These are phyloP conservation scores for Penicillium expansum DNA, from an alignment of 2,329 filamentous ascomycete species.

Conservation along the genomic window DNA sequence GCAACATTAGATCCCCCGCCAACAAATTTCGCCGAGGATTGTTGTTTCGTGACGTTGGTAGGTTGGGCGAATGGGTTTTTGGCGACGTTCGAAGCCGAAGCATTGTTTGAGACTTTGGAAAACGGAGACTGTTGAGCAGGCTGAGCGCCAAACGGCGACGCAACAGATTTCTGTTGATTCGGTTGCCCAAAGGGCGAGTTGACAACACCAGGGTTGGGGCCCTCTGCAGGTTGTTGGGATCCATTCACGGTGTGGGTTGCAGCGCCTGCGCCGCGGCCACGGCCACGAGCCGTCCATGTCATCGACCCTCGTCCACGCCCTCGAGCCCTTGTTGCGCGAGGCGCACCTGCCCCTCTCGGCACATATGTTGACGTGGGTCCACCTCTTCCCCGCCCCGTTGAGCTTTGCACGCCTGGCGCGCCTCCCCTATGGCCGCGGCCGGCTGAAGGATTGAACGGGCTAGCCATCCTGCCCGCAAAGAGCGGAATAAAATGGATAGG, in stretches of 20 bases:
- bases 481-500: constrained; percentile 22
- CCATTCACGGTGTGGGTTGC: constrained; percentile 4
- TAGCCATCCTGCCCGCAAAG: constrained; percentile 31
- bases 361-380: constrained; percentile 18
- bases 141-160: constrained; percentile 17
- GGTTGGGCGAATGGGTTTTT: constrained; percentile 11
- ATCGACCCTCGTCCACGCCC: constrained; percentile 24
- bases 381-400: constrained; percentile 29
- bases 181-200: constrained; percentile 29
- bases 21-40: constrained; percentile 12
- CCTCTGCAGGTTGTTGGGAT: neutral
- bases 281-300: constrained; percentile 9
- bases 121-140: constrained; percentile 21
- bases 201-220: neutral
- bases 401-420: constrained; percentile 16
- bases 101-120: constrained; percentile 17
- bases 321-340: constrained; percentile 18
- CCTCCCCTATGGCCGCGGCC: constrained; percentile 28
- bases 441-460: constrained; percentile 30
- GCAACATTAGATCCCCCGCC: constrained; percentile 6
- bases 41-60: neutral
- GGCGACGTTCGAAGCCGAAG: constrained; percentile 14
- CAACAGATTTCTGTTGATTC: constrained; percentile 18
- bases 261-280: constrained; percentile 23
- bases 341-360: constrained; percentile 17